phyloP scores from a whole-genome alignment of 371 early-diverging fungal species.

The Mucor piriformis region DNA sequence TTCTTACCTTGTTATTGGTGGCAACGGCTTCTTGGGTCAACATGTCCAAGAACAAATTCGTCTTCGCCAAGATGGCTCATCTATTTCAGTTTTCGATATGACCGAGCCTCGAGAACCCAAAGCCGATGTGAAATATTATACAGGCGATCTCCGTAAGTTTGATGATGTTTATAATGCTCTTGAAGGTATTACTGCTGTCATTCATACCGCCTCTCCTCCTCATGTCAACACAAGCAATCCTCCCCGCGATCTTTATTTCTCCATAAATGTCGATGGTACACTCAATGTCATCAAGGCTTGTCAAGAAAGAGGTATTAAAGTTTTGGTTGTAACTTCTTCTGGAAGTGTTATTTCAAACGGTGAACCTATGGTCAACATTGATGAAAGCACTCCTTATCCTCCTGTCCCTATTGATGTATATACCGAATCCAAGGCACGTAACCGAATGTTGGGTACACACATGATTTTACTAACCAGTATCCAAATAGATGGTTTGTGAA shows the following conservation, averaged over 20 bases:
- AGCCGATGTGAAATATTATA: conserved; percentile 61
- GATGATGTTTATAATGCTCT: conserved; percentile 70
- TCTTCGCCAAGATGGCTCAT: conserved; percentile 60
- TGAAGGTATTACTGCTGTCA: conserved; percentile 71
- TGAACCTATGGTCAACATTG: conserved; percentile 73
- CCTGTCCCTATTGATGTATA: conserved; percentile 83
- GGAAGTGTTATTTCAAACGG: conserved; percentile 91
- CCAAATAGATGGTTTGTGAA: conserved; percentile 77
- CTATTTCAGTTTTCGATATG: conserved; percentile 77
- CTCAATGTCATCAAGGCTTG: conserved; percentile 83
- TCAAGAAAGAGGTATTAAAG: conserved; percentile 62
- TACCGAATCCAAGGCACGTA: conserved; percentile 83
- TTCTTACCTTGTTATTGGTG: conserved; percentile 84
- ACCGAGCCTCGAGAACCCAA: conserved; percentile 56
- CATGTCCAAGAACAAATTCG: conserved; percentile 78
- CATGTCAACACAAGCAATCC: conserved; percentile 91
- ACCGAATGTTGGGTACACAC: not conserved
- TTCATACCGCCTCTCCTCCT: conserved; percentile 93
- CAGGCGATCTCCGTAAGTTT: conserved; percentile 78
- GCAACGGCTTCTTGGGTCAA: conserved; percentile 89
- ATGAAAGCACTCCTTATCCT: conserved; percentile 80
- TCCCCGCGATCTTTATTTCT: conserved; percentile 70
- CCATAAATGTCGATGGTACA: conserved; percentile 92
- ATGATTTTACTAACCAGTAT: not conserved
- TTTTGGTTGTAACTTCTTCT: conserved; percentile 85